phyloP scores from a whole-genome alignment of 2,329 filamentous ascomycete species.

The Cytospora paraplurivora region DNA sequence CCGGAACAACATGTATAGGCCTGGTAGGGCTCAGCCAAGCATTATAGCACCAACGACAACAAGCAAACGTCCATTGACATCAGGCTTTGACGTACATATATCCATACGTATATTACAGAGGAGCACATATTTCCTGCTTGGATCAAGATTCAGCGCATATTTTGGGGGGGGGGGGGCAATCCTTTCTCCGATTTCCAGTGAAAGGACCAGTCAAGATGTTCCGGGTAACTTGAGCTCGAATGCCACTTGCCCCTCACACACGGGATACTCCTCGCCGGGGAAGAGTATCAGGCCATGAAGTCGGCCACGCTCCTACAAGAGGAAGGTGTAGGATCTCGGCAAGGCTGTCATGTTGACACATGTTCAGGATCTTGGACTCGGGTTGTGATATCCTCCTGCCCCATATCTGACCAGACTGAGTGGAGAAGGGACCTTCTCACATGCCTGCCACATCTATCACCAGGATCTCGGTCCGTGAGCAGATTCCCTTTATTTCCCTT shows the following conservation, averaged over 20 bases:
- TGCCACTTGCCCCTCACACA: neutral
- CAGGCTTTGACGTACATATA: neutral
- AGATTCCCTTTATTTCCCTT: neutral
- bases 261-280: neutral
- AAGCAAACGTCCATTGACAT: neutral
- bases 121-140: too few species aligned
- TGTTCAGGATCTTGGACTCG: neutral
- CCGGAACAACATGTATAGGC: conserved; percentile 6
- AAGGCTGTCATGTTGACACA: conserved; percentile 1
- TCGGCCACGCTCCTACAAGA: neutral
- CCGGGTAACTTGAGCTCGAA: neutral
- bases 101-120: neutral
- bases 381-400: neutral
- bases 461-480: neutral
- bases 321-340: neutral
- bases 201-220: neutral
- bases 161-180: too few species aligned
- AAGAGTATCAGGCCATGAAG: neutral
- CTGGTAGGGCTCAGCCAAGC: neutral
- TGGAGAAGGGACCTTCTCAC: neutral
- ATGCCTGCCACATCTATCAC: neutral
- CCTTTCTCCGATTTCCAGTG: neutral
- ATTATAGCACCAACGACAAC: neutral
- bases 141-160: neutral
- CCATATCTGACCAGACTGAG: neutral